Percentiles rank a stretch among this genome's conserved stretches.
Conservation (phyloP, 83 land plant genomes). For the Picea abies region DNA sequence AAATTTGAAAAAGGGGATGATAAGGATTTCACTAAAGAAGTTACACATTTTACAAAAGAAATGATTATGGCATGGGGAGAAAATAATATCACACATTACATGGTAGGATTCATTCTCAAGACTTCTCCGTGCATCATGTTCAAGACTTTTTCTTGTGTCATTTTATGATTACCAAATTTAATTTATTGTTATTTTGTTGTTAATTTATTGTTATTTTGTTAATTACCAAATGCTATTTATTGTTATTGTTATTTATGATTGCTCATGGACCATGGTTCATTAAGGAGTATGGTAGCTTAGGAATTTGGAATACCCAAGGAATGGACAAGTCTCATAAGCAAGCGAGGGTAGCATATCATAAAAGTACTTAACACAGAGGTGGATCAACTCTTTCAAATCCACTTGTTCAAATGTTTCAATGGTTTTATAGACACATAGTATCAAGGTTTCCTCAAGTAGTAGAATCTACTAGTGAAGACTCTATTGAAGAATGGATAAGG, state of each 20-base stretch:
- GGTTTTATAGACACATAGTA: background rate
- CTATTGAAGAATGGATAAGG: too few relatives aligned
- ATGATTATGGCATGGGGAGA: background rate
- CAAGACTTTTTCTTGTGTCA: background rate
- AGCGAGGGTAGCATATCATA: background rate
- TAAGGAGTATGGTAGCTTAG: background rate
- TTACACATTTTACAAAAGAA: background rate
- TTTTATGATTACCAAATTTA: background rate
- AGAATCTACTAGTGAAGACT: too few relatives aligned
- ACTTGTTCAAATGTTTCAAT: background rate
- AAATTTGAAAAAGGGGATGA: background rate
- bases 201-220: background rate
- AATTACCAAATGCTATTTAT: too few relatives aligned
- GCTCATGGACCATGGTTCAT: background rate
- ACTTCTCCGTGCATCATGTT: background rate
- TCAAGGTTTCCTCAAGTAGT: background rate
- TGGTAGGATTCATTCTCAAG: background rate
- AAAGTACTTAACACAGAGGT: background rate
- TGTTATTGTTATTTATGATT: too few relatives aligned
- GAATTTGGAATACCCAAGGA: background rate
- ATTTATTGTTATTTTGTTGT: background rate
- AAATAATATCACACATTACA: background rate
- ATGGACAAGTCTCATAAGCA: background rate
- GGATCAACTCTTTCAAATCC: background rate
- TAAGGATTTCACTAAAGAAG: background rate